Base-by-base conservation (phyloP, 768 basidiomycete genomes). In the Fistulinella prunicolor region DNA sequence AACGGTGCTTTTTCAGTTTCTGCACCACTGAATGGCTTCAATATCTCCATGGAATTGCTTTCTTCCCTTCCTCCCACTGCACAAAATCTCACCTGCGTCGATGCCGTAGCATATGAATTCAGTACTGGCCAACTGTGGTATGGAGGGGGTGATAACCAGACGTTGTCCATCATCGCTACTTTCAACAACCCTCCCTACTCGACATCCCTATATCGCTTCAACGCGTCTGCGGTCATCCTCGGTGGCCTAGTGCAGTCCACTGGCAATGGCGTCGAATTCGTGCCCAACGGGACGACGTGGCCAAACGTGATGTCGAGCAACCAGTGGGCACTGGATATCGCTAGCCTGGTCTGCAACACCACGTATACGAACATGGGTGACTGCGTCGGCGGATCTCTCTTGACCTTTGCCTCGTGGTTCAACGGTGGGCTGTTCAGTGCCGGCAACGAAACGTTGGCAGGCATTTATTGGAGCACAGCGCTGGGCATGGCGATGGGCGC, bases 11-110 rank as follows among this genome's bases (percentile, higher is more conserved):
- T 35, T 9, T 46, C 36, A 9, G 3, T 20, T 3, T 12, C 16
- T 10, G 34, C 26, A 14, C 7, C 3, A 5, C 24, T 50, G 3
- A 41, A 39, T 13, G 35, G 44, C 6, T 53, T 45, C 26, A 37
- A 44, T 21, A 20, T 53, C 9, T 53, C 52, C 35, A 37, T 32
- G 38, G 44, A 50, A 16, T 2, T 9, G 5, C 23, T 50, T 6
- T 39, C 26, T 6, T 36, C 48, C 12, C 13, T 46, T 16, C 49
- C 52, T 9, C 9, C 19, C 12, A 44, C 39, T 9, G 48, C 43
- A 3, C 49, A 51, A 20, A 43, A 46, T 21, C 44, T 45, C 17
- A 38, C 22, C 6, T 45, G 48, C 3, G 24, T 40, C n/a, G 13
- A 29, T 20, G 4, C 24, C n/a, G n/a, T n/a, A n/a, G n/a, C n/a